Conservation (phyloP, 2,329 filamentous ascomycete species). For the Stachybotrys chartarum region DNA sequence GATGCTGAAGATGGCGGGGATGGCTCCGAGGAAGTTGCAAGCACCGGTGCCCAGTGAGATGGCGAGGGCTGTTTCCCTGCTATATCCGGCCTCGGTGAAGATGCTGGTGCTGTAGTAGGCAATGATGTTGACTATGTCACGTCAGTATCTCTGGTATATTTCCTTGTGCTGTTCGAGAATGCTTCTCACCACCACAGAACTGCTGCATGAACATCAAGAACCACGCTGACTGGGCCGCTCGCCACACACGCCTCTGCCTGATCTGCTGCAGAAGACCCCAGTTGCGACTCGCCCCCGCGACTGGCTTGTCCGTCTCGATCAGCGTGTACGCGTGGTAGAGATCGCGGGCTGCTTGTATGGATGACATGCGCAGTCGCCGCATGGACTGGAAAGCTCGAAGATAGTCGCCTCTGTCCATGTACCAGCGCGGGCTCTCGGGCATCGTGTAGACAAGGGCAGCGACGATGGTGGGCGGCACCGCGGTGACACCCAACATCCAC, state of each 20-base stretch:
- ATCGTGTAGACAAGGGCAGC: constrained; percentile 54
- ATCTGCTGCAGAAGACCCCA: constrained; percentile 19
- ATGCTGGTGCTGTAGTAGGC: constrained; percentile 23
- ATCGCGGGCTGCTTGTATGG: constrained; percentile 41
- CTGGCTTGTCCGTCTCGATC: constrained; percentile 16
- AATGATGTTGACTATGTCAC: constrained; percentile 16
- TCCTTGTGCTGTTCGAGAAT: neutral
- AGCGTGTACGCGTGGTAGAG: constrained; percentile 39
- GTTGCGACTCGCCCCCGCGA: constrained; percentile 9
- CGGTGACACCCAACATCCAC: constrained; percentile 53
- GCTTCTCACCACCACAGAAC: constrained; percentile 37
- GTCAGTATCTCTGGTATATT: neutral
- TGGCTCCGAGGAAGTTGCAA: constrained; percentile 41
- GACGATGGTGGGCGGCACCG: constrained; percentile 44
- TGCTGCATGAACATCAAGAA: constrained; percentile 29
- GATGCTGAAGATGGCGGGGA: constrained; percentile 25
- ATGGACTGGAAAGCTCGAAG: constrained; percentile 37
- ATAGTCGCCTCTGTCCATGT: constrained; percentile 34
- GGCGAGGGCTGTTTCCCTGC: constrained; percentile 18
- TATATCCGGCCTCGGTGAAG: constrained; percentile 18
- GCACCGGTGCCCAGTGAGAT: constrained; percentile 28
- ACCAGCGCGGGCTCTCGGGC: constrained; percentile 48
- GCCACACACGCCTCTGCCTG: constrained; percentile 18
- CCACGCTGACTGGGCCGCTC: constrained; percentile 23
- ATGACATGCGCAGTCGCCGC: constrained; percentile 34